Percentiles rank a stretch among this genome's conserved stretches.
Conservation (phyloP, 208 protist genomes). For the Porcisia deanei region DNA sequence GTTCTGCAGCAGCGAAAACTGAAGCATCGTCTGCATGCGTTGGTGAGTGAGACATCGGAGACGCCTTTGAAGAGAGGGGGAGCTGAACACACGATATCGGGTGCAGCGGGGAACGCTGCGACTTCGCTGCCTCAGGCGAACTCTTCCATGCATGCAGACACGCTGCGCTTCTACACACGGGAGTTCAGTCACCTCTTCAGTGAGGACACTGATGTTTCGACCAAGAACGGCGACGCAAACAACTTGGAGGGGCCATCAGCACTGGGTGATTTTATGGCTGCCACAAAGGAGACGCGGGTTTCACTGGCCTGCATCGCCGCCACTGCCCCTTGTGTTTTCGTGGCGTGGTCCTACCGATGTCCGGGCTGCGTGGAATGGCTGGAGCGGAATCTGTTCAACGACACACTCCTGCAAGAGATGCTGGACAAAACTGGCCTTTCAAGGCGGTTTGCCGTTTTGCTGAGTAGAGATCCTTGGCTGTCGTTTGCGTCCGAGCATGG, state of each 20-base stretch:
- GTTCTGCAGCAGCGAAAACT: conserved; percentile 54
- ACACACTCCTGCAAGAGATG: conserved; percentile 31
- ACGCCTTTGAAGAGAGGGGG: not conserved
- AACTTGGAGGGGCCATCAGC: not conserved
- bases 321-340: conserved; percentile 69
- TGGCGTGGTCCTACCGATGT: conserved; percentile 77
- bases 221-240: not conserved
- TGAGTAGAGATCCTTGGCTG: conserved; percentile 76
- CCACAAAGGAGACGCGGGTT: conserved; percentile 51
- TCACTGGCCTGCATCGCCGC: conserved; percentile 57
- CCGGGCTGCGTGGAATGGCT: conserved; percentile 61
- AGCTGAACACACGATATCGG: too few relatives aligned
- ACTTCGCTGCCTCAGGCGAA: not conserved
- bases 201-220: not conserved
- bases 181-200: conserved; percentile 25
- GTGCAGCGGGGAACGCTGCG: not conserved
- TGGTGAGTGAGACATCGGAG: conserved; percentile 38
- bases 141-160: conserved; percentile 2
- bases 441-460: conserved; percentile 25
- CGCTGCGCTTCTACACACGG: conserved; percentile 32
- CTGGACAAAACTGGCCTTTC: conserved; percentile 24
- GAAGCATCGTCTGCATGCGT: conserved; percentile 50
- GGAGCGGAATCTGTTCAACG: conserved; percentile 64
- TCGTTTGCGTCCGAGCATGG: conserved; percentile 50
- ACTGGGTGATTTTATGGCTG: conserved; percentile 49